Evolutionary conservation across 371 early-diverging fungal species (phyloP).

Genomic region (Lichtheimia ornata): DNA sequence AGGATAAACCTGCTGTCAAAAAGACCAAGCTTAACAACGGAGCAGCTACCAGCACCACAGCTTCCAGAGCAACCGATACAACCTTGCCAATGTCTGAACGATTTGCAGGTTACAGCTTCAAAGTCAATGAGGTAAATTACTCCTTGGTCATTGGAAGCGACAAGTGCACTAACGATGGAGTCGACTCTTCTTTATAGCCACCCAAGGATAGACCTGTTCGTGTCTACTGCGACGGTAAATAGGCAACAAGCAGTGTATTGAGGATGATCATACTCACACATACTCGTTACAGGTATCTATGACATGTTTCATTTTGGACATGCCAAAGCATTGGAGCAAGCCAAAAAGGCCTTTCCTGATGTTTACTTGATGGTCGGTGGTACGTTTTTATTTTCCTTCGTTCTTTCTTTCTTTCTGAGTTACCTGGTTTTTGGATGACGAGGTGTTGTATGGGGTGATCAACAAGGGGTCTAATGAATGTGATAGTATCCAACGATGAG

Average conservation of each 20-base stretch:
- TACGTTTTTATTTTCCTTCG: slow-evolving; percentile 27
- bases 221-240: slow-evolving; percentile 80
- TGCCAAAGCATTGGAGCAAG: slow-evolving; percentile 90
- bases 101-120: slow-evolving; percentile 21
- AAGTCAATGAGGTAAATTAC: slow-evolving; percentile 23
- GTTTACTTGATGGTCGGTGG: slow-evolving; percentile 90
- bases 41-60: background rate
- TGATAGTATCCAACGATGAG: slow-evolving; percentile 78
- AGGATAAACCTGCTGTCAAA: slow-evolving; percentile 9
- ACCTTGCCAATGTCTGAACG: slow-evolving; percentile 7
- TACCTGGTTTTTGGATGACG: background rate
- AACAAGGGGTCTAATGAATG: background rate
- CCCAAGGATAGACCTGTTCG: slow-evolving; percentile 79
- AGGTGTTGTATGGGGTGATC: background rate
- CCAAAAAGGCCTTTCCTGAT: slow-evolving; percentile 88
- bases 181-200: slow-evolving; percentile 34
- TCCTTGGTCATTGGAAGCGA: too few species aligned
- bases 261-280: background rate
- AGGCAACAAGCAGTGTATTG: background rate
- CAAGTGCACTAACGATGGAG: too few species aligned
- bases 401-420: background rate
- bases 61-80: slow-evolving; percentile 2
- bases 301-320: slow-evolving; percentile 97
- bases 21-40: slow-evolving; percentile 15
- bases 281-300: slow-evolving; percentile 64